Conservation (phyloP, 2,329 filamentous ascomycete genomes). For the Apiospora saccharicola region DNA sequence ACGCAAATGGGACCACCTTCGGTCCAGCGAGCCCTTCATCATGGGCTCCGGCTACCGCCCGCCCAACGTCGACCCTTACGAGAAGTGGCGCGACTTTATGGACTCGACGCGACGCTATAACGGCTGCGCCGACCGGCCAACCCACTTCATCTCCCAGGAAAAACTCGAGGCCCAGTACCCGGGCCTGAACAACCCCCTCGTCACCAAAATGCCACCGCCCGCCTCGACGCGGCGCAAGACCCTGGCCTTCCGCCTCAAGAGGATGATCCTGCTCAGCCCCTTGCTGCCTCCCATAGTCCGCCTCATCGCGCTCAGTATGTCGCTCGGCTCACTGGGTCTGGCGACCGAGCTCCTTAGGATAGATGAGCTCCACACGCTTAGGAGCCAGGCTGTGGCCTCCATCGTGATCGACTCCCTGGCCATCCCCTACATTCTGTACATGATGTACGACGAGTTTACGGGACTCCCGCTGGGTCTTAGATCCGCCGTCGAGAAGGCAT, state of each 20-base stretch:
- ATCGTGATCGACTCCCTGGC: slow-evolving; percentile 89
- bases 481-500: slow-evolving; percentile 82
- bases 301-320: slow-evolving; percentile 82
- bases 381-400: slow-evolving; percentile 79
- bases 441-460: slow-evolving; percentile 96
- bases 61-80: slow-evolving; percentile 48
- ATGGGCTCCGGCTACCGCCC: slow-evolving; percentile 56
- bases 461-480: slow-evolving; percentile 91
- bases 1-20: slow-evolving; percentile 66
- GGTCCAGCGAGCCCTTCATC: slow-evolving; percentile 66
- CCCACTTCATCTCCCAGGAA: slow-evolving; percentile 28
- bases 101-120: slow-evolving; percentile 59
- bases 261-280: slow-evolving; percentile 77
- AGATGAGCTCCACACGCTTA: slow-evolving; percentile 50
- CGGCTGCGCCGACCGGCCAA: slow-evolving; percentile 44
- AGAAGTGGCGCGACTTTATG: slow-evolving; percentile 62
- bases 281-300: slow-evolving; percentile 88
- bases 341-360: slow-evolving; percentile 59
- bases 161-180: slow-evolving; percentile 44
- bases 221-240: slow-evolving; percentile 47
- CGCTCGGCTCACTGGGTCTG: slow-evolving; percentile 80
- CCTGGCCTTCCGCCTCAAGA: slow-evolving; percentile 62
- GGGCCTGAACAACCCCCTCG: slow-evolving; percentile 47
- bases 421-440: slow-evolving; percentile 88
- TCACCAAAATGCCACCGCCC: slow-evolving; percentile 43